These are phyloP conservation scores for Coemansia sp. DNA, from an alignment of 192 early-diverging fungal genomes.

Conservation along the genomic window DNA sequence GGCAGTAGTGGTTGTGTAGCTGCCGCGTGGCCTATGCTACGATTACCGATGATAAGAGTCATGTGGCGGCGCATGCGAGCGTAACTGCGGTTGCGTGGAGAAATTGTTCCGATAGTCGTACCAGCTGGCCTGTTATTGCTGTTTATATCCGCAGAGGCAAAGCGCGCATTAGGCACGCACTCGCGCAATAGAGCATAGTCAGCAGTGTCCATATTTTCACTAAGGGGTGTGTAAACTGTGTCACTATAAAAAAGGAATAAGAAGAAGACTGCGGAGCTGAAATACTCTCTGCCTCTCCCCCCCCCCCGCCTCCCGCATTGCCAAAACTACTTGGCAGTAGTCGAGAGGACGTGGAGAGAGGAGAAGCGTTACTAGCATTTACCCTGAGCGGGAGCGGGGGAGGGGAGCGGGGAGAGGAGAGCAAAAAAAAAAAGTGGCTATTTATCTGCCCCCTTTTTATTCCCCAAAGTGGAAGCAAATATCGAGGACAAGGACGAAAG, in stretches of 20 bases:
- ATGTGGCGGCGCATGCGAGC: conserved; percentile 18
- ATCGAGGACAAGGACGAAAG: too few species aligned
- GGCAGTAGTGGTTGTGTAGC: neutral
- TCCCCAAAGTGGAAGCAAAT: too few species aligned
- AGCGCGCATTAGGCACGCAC: conserved; percentile 4
- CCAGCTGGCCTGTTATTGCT: neutral
- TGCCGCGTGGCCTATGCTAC: neutral
- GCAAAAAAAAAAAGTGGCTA: neutral
- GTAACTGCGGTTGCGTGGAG: conserved; percentile 3
- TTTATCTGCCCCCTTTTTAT: too few species aligned
- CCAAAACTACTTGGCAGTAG: too few species aligned
- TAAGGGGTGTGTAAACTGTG: too few species aligned
- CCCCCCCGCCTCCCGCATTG: neutral
- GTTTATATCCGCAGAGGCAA: neutral
- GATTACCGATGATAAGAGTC: neutral
- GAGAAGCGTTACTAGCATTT: neutral
- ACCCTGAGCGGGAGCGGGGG: neutral
- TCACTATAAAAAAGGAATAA: neutral
- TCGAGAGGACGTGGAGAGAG: neutral
- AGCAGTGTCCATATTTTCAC: neutral
- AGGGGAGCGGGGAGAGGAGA: too few species aligned
- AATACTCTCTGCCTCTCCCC: too few species aligned
- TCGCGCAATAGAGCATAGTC: neutral
- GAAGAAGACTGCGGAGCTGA: neutral
- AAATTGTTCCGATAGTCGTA: neutral